Conservation (phyloP, 805 yeast species). For the Teunomyces aglyptinius region DNA sequence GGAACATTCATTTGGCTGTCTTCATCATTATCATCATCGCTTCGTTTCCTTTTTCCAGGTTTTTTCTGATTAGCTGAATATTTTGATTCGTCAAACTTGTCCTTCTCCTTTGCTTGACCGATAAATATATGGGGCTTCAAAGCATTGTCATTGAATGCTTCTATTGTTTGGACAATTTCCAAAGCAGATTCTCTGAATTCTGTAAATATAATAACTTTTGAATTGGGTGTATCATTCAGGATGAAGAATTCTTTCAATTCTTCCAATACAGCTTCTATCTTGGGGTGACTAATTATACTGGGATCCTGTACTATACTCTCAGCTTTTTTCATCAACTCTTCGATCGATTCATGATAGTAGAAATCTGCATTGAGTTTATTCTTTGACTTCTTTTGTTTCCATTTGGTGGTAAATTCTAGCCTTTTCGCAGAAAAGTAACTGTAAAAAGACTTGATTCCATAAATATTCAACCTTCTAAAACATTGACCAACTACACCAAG, state of each 20-base stretch:
- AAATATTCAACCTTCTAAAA: slow-evolving; percentile 65
- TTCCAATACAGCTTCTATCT: slow-evolving; percentile 56
- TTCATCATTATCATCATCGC: slow-evolving; percentile 21
- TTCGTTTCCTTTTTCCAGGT: slow-evolving; percentile 35
- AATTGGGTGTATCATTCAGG: slow-evolving; percentile 39
- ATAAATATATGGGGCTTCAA: slow-evolving; percentile 81
- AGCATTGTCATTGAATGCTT: slow-evolving; percentile 20
- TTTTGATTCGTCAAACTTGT: slow-evolving; percentile 59
- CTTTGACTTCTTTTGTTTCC: slow-evolving; percentile 54
- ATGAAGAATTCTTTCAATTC: slow-evolving; percentile 58
- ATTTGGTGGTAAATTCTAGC: slow-evolving; percentile 57
- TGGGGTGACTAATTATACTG: slow-evolving; percentile 62
- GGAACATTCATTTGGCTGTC: slow-evolving; percentile 15
- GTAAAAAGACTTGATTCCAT: slow-evolving; percentile 79
- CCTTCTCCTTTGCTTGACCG: slow-evolving; percentile 83
- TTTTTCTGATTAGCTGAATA: slow-evolving; percentile 36
- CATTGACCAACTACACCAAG: slow-evolving; percentile 73
- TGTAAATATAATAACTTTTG: slow-evolving; percentile 83
- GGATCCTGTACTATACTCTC: slow-evolving; percentile 41
- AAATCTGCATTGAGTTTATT: slow-evolving; percentile 63
- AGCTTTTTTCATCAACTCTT: slow-evolving; percentile 43
- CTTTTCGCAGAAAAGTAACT: slow-evolving; percentile 60
- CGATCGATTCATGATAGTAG: slow-evolving; percentile 51
- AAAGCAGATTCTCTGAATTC: slow-evolving; percentile 88
- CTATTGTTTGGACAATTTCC: slow-evolving; percentile 72